Evolutionary conservation across 805 yeast species (phyloP).

Genomic region (Tetrapisispora pingtungensis): DNA sequence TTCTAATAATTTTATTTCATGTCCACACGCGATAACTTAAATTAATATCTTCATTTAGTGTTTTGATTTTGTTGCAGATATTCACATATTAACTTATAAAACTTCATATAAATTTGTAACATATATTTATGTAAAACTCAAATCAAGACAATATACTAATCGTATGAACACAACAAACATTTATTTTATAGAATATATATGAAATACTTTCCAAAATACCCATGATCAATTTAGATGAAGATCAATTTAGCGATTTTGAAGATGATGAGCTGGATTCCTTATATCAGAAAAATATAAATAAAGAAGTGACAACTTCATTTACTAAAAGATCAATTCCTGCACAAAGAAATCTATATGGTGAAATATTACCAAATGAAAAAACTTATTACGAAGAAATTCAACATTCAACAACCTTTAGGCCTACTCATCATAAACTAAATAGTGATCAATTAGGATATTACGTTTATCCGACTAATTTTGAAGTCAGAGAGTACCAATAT

Average conservation of each 20-base stretch:
- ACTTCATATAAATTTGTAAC: no score
- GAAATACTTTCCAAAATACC: not conserved
- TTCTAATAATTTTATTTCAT: no score
- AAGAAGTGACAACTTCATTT: conserved; percentile 24
- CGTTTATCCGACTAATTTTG: conserved; percentile 78
- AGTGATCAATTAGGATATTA: conserved; percentile 35
- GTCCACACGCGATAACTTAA: no score
- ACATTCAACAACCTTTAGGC: conserved; percentile 29
- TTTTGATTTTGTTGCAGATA: no score
- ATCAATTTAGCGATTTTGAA: conserved; percentile 15
- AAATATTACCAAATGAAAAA: conserved; percentile 22
- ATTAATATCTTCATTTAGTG: no score
- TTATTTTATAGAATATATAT: no score
- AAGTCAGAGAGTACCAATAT: conserved; percentile 80
- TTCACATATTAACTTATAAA: no score
- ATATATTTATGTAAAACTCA: no score
- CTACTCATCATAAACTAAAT: conserved; percentile 45
- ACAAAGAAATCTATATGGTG: conserved; percentile 30
- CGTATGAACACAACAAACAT: no score
- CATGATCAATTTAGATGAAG: not conserved
- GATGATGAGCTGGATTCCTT: conserved; percentile 29
- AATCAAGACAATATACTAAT: no score
- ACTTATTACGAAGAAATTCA: conserved; percentile 32
- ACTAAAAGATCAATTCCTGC: conserved; percentile 25
- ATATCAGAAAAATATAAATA: conserved; percentile 26